A percentile compares a stretch with the other conserved stretches of the same genome.
Conservation (phyloP, 2,329 filamentous ascomycete genomes). For the Xylaria sp. region DNA sequence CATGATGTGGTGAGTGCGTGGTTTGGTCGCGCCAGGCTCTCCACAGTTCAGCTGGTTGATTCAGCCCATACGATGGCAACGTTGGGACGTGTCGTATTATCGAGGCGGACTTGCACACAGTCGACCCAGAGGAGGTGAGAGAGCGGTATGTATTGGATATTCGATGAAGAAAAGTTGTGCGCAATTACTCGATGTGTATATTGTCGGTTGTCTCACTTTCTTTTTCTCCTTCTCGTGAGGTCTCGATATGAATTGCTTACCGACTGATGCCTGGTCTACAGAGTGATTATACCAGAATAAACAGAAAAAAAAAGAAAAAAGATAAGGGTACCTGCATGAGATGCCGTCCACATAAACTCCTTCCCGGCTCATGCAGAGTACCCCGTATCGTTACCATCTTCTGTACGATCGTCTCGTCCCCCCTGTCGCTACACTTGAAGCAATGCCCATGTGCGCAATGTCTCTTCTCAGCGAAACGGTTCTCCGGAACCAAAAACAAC, state of each 20-base stretch:
- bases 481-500: too few relatives aligned
- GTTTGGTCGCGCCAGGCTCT: conserved; percentile 11
- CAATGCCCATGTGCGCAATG: too few relatives aligned
- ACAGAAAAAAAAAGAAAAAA: background rate
- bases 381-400: too few relatives aligned
- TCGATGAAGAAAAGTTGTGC: conserved; percentile 2
- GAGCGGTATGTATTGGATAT: conserved; percentile 2
- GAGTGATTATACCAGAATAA: background rate
- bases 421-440: too few relatives aligned
- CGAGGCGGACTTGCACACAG: background rate
- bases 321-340: background rate
- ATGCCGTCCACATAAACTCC: too few relatives aligned
- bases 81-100: conserved; percentile 1
- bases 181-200: background rate
- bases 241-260: too few relatives aligned
- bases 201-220: background rate
- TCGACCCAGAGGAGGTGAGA: conserved; percentile 1
- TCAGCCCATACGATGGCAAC: conserved; percentile 5
- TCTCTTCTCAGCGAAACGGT: too few relatives aligned
- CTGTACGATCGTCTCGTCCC: too few relatives aligned
- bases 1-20: background rate
- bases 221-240: background rate
- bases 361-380: too few relatives aligned
- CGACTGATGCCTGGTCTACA: too few relatives aligned
- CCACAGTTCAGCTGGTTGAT: conserved; percentile 16